Evolutionary conservation across 257 asterid species (phyloP), one percentile per base, ranked within the genome.

Genomic region (Vinca minor): DNA sequence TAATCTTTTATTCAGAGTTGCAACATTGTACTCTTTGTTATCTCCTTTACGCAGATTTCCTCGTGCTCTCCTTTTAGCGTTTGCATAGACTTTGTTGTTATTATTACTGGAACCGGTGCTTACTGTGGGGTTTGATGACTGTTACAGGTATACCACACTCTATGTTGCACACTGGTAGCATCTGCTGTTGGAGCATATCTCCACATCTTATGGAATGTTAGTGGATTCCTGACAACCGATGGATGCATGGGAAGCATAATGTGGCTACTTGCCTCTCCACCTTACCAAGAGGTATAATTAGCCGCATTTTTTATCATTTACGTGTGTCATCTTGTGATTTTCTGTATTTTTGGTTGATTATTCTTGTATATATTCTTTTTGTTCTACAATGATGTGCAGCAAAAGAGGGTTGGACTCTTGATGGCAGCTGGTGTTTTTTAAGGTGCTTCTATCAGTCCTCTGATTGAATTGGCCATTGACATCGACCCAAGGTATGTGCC

Each of bases 381-480:
- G 34, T 61, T 69, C 38, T 11, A 8, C 25, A 55, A 50, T 15
- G 23, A 44, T 35, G 70, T 29, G 69, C 94, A 91, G 95, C 84
- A 79, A 73, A 93, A 82, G 79, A 81, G 88, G 81, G 77, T 87
- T 8, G 79, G 87, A 2, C 87, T 93, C 62, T 73, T 93, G 62
- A 84, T 93, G 99, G 95, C 90, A 11, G 64, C 89, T 15, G 92
- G 95, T 5, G 76, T 78, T 59, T 75, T 89, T 69, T 61, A 93
- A 69, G 99, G 99, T 64, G 95, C 99, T 18, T 73, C 96, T 0
- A 46, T 83, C 26, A 97, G 99, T 67, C 95, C 97, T 62, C 67
- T 93, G 72, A 75, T 93, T 69, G 72, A 82, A 62, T 8, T 86
- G 75, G 99, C 96, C 41, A 81, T 93, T 35, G 69, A 82, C 58